Evolutionary conservation across 495 filamentous ascomycete species (phyloP).

Genomic region (Immersiella caudata): DNA sequence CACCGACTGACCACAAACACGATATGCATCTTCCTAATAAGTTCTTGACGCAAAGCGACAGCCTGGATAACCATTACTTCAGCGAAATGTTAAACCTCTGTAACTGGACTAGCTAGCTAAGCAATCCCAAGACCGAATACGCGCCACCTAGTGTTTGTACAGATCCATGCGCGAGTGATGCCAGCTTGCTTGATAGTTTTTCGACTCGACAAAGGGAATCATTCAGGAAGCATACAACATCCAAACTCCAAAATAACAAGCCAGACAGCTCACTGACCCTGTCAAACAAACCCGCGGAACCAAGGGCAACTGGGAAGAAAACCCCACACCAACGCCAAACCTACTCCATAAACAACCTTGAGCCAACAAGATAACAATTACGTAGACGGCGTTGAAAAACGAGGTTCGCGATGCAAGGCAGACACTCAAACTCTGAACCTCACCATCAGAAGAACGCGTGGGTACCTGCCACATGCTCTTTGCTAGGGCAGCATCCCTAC

Average conservation of each 20-base stretch:
- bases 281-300: background rate
- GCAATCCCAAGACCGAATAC: background rate
- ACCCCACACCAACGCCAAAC: background rate
- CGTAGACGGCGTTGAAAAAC: background rate
- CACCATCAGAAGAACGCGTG: background rate
- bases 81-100: background rate
- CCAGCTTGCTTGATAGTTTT: background rate
- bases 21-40: background rate
- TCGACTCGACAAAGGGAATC: background rate
- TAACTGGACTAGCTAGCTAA: background rate
- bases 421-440: background rate
- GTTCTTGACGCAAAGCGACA: background rate
- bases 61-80: background rate
- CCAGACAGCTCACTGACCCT: background rate
- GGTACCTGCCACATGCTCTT: conserved; percentile 11
- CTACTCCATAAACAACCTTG: background rate
- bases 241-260: background rate
- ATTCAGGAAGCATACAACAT: background rate
- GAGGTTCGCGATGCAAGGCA: background rate
- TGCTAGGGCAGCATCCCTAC: background rate
- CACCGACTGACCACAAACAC: too few species aligned
- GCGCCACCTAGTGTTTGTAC: background rate
- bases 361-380: background rate
- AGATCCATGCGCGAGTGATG: background rate
- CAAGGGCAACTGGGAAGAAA: background rate